These are phyloP conservation scores for Talaromyces islandicus DNA, from an alignment of 2,329 filamentous ascomycete species.

Conservation along the genomic window DNA sequence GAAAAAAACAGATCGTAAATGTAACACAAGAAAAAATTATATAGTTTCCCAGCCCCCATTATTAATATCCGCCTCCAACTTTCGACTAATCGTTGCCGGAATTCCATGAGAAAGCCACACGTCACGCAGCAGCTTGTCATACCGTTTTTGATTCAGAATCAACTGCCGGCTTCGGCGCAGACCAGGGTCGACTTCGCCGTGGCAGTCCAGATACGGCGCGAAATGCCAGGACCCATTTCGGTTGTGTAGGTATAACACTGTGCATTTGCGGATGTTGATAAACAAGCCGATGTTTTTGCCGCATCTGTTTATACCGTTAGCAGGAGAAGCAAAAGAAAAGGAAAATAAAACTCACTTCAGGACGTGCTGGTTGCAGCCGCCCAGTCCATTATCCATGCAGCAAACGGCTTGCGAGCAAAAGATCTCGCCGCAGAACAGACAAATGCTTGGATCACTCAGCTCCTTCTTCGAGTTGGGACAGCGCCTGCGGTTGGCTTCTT, in stretches of 20 bases:
- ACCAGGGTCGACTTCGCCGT: slow-evolving; percentile 92
- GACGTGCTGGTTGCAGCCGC: slow-evolving; percentile 89
- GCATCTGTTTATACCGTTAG: slow-evolving; percentile 53
- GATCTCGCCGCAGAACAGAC: slow-evolving; percentile 92
- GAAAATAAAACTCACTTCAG: slow-evolving; percentile 55
- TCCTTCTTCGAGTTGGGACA: slow-evolving; percentile 92
- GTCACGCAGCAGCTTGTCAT: slow-evolving; percentile 78
- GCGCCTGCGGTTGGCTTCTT: slow-evolving; percentile 75
- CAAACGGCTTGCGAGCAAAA: slow-evolving; percentile 93
- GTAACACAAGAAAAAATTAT: slow-evolving; percentile 14
- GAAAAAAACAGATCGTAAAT: neutral
- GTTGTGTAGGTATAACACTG: slow-evolving; percentile 78
- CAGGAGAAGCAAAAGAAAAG: neutral
- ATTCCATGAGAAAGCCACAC: slow-evolving; percentile 84
- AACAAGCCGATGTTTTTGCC: slow-evolving; percentile 87
- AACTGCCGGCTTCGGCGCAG: slow-evolving; percentile 81
- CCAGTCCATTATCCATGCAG: slow-evolving; percentile 63
- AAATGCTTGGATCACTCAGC: slow-evolving; percentile 82
- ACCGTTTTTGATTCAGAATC: slow-evolving; percentile 87
- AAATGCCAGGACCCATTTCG: slow-evolving; percentile 75
- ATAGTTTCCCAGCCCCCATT: slow-evolving; percentile 90
- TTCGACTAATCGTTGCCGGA: slow-evolving; percentile 81
- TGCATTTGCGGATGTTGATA: slow-evolving; percentile 95
- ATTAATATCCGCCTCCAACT: slow-evolving; percentile 91
- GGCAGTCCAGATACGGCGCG: slow-evolving; percentile 91